These are phyloP conservation scores for Beta lomatogona DNA, from an alignment of 179 eudicot genomes.

Conservation along the genomic window DNA sequence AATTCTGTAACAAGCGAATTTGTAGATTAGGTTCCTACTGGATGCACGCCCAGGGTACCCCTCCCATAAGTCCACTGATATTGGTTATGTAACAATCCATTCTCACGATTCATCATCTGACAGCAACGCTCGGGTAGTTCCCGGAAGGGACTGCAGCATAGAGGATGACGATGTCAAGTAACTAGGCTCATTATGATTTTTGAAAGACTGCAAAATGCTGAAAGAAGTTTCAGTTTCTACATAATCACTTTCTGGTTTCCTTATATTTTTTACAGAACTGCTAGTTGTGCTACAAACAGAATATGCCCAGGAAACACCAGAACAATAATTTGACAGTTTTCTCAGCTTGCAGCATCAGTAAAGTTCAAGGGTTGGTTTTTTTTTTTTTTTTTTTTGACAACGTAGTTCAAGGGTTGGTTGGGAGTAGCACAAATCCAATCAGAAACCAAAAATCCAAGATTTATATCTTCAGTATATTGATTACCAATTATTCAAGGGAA, in stretches of 20 bases:
- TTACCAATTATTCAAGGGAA: no score
- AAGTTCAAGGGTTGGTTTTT: no score
- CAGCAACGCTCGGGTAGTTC: background rate
- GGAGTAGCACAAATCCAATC: no score
- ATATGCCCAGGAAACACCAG: no score
- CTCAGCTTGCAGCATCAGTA: no score
- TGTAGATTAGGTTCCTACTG: background rate
- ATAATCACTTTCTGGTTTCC: background rate
- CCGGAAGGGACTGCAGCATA: background rate
- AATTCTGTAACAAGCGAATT: background rate
- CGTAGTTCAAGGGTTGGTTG: no score
- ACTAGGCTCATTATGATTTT: background rate
- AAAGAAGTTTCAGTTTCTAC: background rate
- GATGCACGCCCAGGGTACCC: background rate
- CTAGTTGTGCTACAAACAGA: no score
- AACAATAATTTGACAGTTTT: no score
- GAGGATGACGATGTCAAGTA: background rate
- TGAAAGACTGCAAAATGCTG: background rate
- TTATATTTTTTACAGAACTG: background rate
- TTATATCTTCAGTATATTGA: no score
- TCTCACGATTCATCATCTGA: background rate
- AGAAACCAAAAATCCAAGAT: no score
- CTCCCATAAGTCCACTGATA: background rate
- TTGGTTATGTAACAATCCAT: background rate
- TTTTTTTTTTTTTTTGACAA: no score